These are phyloP conservation scores for Apiospora malaysiana DNA, from an alignment of 2,329 filamentous ascomycete genomes.

Conservation along the genomic window DNA sequence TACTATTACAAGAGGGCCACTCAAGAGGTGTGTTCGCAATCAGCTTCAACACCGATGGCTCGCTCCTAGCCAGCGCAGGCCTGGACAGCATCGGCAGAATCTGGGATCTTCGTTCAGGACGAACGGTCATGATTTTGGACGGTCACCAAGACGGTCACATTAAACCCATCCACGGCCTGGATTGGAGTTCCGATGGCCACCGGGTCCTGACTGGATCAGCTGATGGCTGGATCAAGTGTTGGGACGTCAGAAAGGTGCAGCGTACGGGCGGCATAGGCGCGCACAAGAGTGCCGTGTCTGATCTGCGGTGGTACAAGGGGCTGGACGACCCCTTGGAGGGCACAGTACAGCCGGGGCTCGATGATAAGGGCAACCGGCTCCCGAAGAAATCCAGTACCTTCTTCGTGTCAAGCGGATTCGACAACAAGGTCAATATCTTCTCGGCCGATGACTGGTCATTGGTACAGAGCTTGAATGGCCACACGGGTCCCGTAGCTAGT, in stretches of 20 bases:
- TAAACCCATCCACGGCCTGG: slow-evolving; percentile 88
- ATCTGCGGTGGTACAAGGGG: slow-evolving; percentile 93
- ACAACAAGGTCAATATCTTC: slow-evolving; percentile 94
- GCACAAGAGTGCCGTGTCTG: slow-evolving; percentile 89
- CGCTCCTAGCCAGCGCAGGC: slow-evolving; percentile 87
- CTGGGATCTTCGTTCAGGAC: slow-evolving; percentile 91
- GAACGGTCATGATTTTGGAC: slow-evolving; percentile 95
- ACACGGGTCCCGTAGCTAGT: slow-evolving; percentile 90
- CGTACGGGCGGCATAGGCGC: slow-evolving; percentile 86
- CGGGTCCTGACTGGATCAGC: slow-evolving; percentile 91
- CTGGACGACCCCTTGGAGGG: slow-evolving; percentile 74
- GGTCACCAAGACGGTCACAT: slow-evolving; percentile 82
- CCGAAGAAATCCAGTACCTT: slow-evolving; percentile 92
- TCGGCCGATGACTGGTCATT: slow-evolving; percentile 96
- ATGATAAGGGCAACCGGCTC: slow-evolving; percentile 68
- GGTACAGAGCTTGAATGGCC: slow-evolving; percentile 85
- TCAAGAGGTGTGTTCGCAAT: slow-evolving; percentile 91
- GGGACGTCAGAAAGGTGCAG: slow-evolving; percentile 91
- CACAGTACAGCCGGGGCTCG: slow-evolving; percentile 58
- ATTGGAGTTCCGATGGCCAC: slow-evolving; percentile 91
- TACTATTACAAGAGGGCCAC: slow-evolving; percentile 92
- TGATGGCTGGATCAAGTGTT: slow-evolving; percentile 97
- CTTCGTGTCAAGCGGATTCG: slow-evolving; percentile 89
- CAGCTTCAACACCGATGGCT: slow-evolving; percentile 89
- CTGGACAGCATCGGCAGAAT: slow-evolving; percentile 93